Conservation (phyloP, 371 early-diverging fungal species). For the Mucor circinelloides region DNA sequence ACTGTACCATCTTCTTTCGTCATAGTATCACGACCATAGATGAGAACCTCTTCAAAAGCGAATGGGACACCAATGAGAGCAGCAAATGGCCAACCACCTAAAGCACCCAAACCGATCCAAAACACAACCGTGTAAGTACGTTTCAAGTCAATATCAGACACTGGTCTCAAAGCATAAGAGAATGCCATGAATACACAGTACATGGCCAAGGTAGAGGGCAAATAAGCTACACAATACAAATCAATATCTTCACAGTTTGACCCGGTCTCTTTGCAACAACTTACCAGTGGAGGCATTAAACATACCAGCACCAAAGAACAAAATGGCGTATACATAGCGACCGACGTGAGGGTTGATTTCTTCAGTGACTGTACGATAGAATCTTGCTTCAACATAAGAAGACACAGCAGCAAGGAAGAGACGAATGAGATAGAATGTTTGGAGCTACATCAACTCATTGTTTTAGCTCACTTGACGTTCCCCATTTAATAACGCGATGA, state of each 20-base stretch:
- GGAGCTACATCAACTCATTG: conserved; percentile 45
- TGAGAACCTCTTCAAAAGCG: conserved; percentile 71
- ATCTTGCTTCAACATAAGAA: conserved; percentile 73
- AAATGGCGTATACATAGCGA: conserved; percentile 63
- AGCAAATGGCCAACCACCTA: conserved; percentile 92
- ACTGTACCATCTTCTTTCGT: conserved; percentile 30
- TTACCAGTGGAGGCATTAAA: conserved; percentile 79
- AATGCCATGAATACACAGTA: conserved; percentile 76
- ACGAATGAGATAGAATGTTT: conserved; percentile 78
- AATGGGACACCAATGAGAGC: conserved; percentile 79
- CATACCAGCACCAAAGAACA: conserved; percentile 83
- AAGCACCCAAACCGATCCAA: conserved; percentile 70
- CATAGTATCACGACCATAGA: conserved; percentile 50
- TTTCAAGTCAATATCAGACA: conserved; percentile 45
- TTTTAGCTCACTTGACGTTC: background rate
- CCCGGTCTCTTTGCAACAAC: background rate
- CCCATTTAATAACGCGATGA: background rate
- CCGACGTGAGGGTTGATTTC: conserved; percentile 71
- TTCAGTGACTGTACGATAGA: conserved; percentile 68
- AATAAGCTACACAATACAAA: conserved; percentile 58
- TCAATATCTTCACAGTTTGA: background rate
- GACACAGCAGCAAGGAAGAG: conserved; percentile 63
- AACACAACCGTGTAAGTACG: conserved; percentile 58
- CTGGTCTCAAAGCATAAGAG: conserved; percentile 62
- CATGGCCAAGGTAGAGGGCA: conserved; percentile 96